Evolutionary conservation across 2,329 filamentous ascomycete genomes (phyloP), one percentile per base, ranked within the genome.

Genomic region (Penicillium sp.): DNA sequence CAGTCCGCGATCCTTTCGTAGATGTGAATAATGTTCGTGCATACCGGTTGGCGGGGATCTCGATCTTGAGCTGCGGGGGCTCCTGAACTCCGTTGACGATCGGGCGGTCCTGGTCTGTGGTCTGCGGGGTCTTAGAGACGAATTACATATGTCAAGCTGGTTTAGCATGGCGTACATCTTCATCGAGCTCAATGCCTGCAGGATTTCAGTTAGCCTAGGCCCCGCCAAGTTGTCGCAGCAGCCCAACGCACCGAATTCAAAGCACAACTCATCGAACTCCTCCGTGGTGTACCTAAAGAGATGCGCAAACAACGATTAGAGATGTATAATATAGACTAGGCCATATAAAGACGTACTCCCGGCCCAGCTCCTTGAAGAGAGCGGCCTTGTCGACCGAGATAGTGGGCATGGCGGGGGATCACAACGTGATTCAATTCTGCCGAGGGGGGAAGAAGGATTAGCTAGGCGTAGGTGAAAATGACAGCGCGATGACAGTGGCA

Each of bases 211-310:
- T 52, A 72, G 65, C 56, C 55, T 48, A 52, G 55, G 46, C 56
- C 61, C 60, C 55, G 56, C 55, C 42, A 47, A 44, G 42, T 43
- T 43, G 48, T 44, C 47, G 42, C 44, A 38, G 39, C 18, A 23
- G 39, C 11, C 23, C 49, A 44, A 66, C 70, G 55, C 69, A 74
- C 90, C 90, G 67, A 95, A 98, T 64, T 98, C 91, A 79, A 98
- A 98, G 73, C 93, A 97, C 60, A 98, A 78, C 66, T 95, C 87
- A 71, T 98, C 93, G 66, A 98, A 98, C 65, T 95, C 88, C 62
- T 95, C 82, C 55, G 88, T 93, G 45, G 91, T 95, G 71, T 87
- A 91, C 58, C 86, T 90, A 50, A 32, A 26, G 20, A 42, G 47
- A 27, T 54, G 53, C 10, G 34, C 35, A 40, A 45, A 18, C 46